Conservation (phyloP, 192 early-diverging fungal species). For the Coemansia sp. region DNA sequence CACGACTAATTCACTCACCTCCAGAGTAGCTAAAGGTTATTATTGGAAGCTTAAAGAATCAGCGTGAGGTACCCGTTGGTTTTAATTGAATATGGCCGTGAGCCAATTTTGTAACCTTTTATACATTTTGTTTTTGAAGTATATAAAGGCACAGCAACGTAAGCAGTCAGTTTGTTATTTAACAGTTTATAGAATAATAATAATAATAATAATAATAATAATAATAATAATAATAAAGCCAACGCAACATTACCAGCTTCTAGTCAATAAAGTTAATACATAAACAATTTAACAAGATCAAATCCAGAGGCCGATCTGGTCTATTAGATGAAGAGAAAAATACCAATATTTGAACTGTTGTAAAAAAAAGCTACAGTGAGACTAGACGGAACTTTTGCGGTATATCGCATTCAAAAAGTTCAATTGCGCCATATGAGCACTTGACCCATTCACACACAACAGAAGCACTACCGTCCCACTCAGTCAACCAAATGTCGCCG, state of each 20-base stretch:
- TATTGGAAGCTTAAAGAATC: no score
- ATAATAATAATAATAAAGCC: constrained; percentile 9
- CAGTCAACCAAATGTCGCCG: not conserved
- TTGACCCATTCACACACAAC: constrained; percentile 6
- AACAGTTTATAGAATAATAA: not conserved
- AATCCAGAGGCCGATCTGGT: not conserved
- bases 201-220: constrained; percentile 3
- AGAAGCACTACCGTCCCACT: not conserved
- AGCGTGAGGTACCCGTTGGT: no score
- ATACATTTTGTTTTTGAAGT: no score
- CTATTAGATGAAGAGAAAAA: not conserved
- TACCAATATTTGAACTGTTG: not conserved
- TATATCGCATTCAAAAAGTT: not conserved
- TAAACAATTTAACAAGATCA: no score
- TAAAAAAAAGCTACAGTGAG: not conserved
- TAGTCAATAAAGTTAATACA: no score
- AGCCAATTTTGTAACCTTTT: no score
- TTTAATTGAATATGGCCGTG: no score
- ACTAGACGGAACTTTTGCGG: constrained; percentile 6
- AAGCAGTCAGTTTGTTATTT: no score
- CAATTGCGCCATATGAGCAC: not conserved
- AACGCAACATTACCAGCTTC: no score
- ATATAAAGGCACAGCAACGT: no score
- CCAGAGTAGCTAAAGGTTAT: no score
- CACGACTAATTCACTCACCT: no score